Percentiles rank a stretch among this genome's conserved stretches.
phyloP scores from a whole-genome alignment of 345 rosid genomes.

The Bretschneidera sinensis region DNA sequence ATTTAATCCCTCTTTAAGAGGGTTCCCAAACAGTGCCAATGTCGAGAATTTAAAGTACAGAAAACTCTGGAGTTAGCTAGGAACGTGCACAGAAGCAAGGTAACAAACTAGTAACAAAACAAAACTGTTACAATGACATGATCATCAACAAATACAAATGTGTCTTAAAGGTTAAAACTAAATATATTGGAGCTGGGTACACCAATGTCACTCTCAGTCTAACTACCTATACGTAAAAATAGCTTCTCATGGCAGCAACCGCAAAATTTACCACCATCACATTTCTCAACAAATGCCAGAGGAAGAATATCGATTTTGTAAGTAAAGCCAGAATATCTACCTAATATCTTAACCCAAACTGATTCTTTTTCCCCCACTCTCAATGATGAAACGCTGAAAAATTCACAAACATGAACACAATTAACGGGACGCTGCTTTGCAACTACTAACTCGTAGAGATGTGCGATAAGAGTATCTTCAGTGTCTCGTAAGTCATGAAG shows the following conservation, averaged over 20 bases:
- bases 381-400: slow-evolving; percentile 4
- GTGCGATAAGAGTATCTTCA: slow-evolving; percentile 50
- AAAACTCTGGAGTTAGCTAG: too few relatives aligned
- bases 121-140: slow-evolving; percentile 16
- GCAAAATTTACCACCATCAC: slow-evolving; percentile 46
- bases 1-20: too few relatives aligned
- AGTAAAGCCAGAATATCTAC: too few relatives aligned
- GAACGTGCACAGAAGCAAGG: too few relatives aligned
- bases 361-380: background rate
- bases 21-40: too few relatives aligned
- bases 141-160: slow-evolving; percentile 16
- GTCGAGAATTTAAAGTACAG: too few relatives aligned
- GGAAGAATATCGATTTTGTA: slow-evolving; percentile 12
- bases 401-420: background rate
- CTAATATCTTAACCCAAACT: background rate
- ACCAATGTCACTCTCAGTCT: slow-evolving; percentile 12
- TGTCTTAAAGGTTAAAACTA: slow-evolving; percentile 4
- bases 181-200: slow-evolving; percentile 4
- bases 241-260: slow-evolving; percentile 29
- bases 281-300: slow-evolving; percentile 6
- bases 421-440: background rate
- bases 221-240: slow-evolving; percentile 34
- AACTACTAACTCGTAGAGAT: slow-evolving; percentile 29
- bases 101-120: slow-evolving; percentile 1
- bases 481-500: slow-evolving; percentile 82